These are phyloP conservation scores for Aspergillus novoparasiticus DNA, from an alignment of 2,329 filamentous ascomycete genomes.

Conservation along the genomic window DNA sequence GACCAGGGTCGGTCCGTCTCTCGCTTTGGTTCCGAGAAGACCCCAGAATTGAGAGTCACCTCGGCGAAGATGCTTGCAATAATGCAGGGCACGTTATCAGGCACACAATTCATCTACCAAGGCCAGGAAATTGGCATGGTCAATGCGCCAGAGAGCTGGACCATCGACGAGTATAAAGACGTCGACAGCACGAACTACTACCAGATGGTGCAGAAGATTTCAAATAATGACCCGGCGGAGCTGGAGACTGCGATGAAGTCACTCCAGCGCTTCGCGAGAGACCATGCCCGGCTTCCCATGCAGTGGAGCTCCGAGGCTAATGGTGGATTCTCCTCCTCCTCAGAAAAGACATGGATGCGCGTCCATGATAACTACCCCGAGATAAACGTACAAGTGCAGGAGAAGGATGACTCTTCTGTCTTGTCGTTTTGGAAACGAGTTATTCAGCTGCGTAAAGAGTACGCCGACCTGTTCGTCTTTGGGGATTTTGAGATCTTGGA, in stretches of 20 bases:
- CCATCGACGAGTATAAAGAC: slow-evolving; percentile 68
- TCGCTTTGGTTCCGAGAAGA: slow-evolving; percentile 54
- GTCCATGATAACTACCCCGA: slow-evolving; percentile 59
- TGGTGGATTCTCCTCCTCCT: slow-evolving; percentile 63
- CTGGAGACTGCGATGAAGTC: slow-evolving; percentile 51
- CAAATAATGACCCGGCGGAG: slow-evolving; percentile 42
- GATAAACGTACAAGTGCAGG: slow-evolving; percentile 54
- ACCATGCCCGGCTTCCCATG: slow-evolving; percentile 71
- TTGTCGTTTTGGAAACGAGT: slow-evolving; percentile 63
- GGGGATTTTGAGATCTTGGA: slow-evolving; percentile 63
- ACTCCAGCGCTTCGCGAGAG: slow-evolving; percentile 62
- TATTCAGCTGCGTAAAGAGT: slow-evolving; percentile 60
- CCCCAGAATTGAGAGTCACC: slow-evolving; percentile 52
- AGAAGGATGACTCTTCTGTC: slow-evolving; percentile 48
- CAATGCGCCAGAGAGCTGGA: slow-evolving; percentile 63
- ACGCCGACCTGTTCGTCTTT: slow-evolving; percentile 66
- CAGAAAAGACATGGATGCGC: slow-evolving; percentile 66
- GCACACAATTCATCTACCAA: slow-evolving; percentile 68
- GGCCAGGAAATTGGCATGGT: slow-evolving; percentile 69
- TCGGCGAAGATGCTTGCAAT: slow-evolving; percentile 63
- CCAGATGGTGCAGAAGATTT: slow-evolving; percentile 47
- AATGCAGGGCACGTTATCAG: slow-evolving; percentile 58
- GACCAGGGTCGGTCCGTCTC: slow-evolving; percentile 64
- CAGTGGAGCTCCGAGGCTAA: slow-evolving; percentile 66
- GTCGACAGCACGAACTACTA: slow-evolving; percentile 62